A percentile compares a stretch with the other conserved stretches of the same genome.
phyloP scores from a whole-genome alignment of 1,284 basidiomycete genomes.

The Sporisorium scitamineum region DNA sequence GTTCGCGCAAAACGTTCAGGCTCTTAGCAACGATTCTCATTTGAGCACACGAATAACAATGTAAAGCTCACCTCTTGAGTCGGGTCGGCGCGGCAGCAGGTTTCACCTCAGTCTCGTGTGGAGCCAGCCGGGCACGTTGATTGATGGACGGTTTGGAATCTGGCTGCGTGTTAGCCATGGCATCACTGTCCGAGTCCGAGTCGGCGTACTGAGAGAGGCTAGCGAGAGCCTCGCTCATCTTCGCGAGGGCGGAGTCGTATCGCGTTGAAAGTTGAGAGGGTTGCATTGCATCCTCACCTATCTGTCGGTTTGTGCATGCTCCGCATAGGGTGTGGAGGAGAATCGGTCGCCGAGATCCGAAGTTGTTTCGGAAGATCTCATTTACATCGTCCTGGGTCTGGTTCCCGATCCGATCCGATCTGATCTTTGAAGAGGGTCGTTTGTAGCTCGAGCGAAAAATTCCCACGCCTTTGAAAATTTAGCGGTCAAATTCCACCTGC shows the following conservation, averaged over 20 bases:
- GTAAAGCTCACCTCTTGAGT: constrained; percentile 17
- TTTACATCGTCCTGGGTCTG: neutral
- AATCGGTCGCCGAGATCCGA: constrained; percentile 1
- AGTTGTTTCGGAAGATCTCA: neutral
- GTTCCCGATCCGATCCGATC: neutral
- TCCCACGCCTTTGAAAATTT: constrained; percentile 25
- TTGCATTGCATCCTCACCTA: no score
- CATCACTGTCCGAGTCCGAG: constrained; percentile 24
- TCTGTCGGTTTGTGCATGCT: constrained; percentile 5
- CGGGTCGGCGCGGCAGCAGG: neutral
- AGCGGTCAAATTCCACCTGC: neutral
- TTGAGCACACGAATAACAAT: neutral
- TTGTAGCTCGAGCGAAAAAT: constrained; percentile 21
- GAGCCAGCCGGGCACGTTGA: neutral
- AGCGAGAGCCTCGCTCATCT: constrained; percentile 26
- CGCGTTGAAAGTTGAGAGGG: neutral
- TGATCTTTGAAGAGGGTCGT: neutral
- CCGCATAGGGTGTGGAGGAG: constrained; percentile 4
- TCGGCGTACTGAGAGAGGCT: constrained; percentile 28
- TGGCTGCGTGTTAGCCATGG: neutral
- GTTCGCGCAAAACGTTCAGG: neutral
- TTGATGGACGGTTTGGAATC: neutral
- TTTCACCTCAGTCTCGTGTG: neutral
- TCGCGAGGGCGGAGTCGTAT: neutral
- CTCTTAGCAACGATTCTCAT: neutral